phyloP scores from a whole-genome alignment of 140 eudicot genomes.

The Ambrosia hybrid region DNA sequence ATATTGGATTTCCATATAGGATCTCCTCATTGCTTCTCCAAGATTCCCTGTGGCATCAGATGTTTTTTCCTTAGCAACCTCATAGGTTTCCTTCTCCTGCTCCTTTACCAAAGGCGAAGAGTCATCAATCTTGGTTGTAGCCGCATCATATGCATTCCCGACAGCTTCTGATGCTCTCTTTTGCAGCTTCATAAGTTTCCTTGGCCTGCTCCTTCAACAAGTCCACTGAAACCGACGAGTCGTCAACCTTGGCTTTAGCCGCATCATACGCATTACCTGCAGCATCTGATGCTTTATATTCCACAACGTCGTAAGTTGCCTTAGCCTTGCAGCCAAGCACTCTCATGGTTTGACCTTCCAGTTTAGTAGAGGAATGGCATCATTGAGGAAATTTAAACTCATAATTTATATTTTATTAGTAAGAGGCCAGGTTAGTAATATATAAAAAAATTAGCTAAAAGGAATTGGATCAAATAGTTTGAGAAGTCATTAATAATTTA shows the following conservation, averaged over 20 bases:
- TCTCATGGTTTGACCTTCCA: too few species aligned
- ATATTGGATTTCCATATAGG: slow-evolving; percentile 1
- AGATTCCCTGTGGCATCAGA: slow-evolving; percentile 47
- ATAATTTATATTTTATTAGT: too few species aligned
- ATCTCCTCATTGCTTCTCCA: slow-evolving; percentile 31
- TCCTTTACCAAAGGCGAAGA: slow-evolving; percentile 16
- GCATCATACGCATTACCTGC: slow-evolving; percentile 1
- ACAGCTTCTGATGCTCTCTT: slow-evolving; percentile 25
- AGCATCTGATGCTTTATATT: slow-evolving; percentile 34
- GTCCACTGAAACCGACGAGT: slow-evolving; percentile 24
- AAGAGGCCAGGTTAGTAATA: too few species aligned
- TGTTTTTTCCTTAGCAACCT: slow-evolving; percentile 10
- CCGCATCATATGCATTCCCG: not conserved
- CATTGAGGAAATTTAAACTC: too few species aligned
- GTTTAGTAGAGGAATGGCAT: too few species aligned
- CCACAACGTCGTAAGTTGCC: slow-evolving; percentile 34
- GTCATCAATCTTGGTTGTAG: slow-evolving; percentile 18
- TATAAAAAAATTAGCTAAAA: too few species aligned
- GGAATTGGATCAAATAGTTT: too few species aligned
- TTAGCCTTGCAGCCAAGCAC: slow-evolving; percentile 10
- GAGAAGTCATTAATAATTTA: too few species aligned
- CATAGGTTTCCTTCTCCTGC: slow-evolving; percentile 19
- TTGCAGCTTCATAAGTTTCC: slow-evolving; percentile 37
- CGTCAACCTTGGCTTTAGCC: slow-evolving; percentile 15
- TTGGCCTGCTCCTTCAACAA: slow-evolving; percentile 26